Evolutionary conservation across 2,329 filamentous ascomycete species (phyloP), one percentile per base, ranked within the genome.

Genomic region (Cytospora mali): DNA sequence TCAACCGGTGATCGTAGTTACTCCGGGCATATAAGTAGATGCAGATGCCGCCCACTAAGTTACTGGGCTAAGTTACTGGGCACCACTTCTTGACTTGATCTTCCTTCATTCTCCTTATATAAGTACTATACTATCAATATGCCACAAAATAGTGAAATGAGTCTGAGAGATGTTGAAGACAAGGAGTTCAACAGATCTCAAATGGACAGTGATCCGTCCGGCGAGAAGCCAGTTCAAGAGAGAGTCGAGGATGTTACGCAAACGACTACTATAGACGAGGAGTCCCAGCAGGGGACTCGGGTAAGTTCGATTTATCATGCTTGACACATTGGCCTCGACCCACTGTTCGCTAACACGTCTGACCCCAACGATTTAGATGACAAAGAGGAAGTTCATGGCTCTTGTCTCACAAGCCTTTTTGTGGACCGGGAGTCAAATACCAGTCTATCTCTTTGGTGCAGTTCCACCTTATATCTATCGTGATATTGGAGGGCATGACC

Each of bases 371-470:
- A 39, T 33, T 7, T 33, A 64, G 59, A 42, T 64, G 59, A 58
- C 59, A 6, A 58, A 57, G 6, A 58, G 59, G 31, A 56, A 53
- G 21, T 31, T 65, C 23, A 61, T 66, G 52, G 59, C 64, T 18
- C 61, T 66, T 25, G 62, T 59, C 11, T 62, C 64, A 1, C 55
- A 65, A 83, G 82, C 82, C 7, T 86, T 87, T 66, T 74, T 86
- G 27, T 86, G 83, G 84, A 84, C 83, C 55, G 84, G 83, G 35
- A 83, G 79, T 58, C 84, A 87, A 66, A 85, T 87, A 49, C 84
- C 84, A 0, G 75, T 86, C 13, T 81, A 80, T 65, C 70, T 81
- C 10, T 78, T 80, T 65, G 80, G 80, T 69, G 71, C 59, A 21
- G 78, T 81, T 51, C 79, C 81, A 11, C 80, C 81, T 0, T 78